A percentile compares a stretch with the other conserved stretches of the same genome.
Conservation (phyloP, 1,139 yeast species). For the Diutina scorzettiae region DNA sequence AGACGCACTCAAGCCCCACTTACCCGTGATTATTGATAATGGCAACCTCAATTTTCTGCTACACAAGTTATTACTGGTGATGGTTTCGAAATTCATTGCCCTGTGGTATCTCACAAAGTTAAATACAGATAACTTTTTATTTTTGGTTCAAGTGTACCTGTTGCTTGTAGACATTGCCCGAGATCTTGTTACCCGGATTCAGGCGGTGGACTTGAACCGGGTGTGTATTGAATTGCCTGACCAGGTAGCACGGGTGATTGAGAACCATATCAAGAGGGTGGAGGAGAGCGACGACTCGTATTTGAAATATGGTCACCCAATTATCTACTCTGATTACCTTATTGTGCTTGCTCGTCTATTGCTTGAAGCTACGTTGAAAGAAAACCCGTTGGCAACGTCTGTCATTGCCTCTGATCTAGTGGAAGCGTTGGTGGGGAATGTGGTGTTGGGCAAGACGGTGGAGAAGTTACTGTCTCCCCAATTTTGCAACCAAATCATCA, state of each 20-base stretch:
- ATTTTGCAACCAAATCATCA: conserved; percentile 16
- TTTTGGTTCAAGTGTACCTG: conserved; percentile 20
- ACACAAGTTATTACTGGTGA: conserved; percentile 25
- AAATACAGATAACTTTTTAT: conserved; percentile 27
- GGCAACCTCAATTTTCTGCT: conserved; percentile 21
- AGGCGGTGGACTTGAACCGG: conserved; percentile 9
- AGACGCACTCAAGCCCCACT: background rate
- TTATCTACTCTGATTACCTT: conserved; percentile 11
- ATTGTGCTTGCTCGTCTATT: background rate
- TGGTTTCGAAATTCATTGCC: conserved; percentile 22
- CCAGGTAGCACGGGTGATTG: conserved; percentile 12
- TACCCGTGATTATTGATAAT: background rate
- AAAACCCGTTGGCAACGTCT: background rate
- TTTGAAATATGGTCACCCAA: background rate
- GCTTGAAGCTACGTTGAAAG: background rate
- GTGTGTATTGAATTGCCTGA: conserved; percentile 8
- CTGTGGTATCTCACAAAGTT: conserved; percentile 30
- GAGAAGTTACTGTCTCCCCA: conserved; percentile 20
- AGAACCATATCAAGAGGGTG: conserved; percentile 8
- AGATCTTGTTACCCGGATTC: conserved; percentile 9
- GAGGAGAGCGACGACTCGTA: background rate
- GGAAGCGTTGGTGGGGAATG: conserved; percentile 20
- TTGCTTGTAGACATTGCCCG: background rate
- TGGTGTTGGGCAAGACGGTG: conserved; percentile 21
- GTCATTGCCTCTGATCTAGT: conserved; percentile 19